Evolutionary conservation across 2,329 filamentous ascomycete species (phyloP).

Genomic region (Fusarium vanettenii): DNA sequence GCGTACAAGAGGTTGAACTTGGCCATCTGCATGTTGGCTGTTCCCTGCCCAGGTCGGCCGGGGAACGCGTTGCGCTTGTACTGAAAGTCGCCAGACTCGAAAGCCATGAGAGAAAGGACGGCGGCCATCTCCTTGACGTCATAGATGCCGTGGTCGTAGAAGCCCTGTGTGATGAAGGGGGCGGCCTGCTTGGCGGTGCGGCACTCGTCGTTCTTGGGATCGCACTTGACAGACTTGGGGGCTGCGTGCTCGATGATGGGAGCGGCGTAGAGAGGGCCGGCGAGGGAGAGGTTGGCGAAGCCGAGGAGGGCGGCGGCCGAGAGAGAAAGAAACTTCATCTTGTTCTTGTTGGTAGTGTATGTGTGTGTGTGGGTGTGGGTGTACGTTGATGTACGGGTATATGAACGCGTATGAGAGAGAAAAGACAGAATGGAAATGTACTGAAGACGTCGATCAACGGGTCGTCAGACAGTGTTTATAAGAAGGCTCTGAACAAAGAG

Average conservation of each 20-base stretch:
- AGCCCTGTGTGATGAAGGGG: slow-evolving; percentile 64
- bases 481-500: not conserved
- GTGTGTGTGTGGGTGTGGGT: not conserved
- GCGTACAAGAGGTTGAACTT: slow-evolving; percentile 61
- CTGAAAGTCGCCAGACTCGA: slow-evolving; percentile 76
- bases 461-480: not conserved
- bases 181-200: slow-evolving; percentile 72
- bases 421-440: not conserved
- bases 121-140: slow-evolving; percentile 73
- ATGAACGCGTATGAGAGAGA: not conserved
- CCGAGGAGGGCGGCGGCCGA: slow-evolving; percentile 25
- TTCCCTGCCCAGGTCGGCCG: slow-evolving; percentile 76
- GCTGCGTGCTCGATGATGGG: slow-evolving; percentile 64
- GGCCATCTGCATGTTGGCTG: slow-evolving; percentile 66
- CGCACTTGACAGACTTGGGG: slow-evolving; percentile 66
- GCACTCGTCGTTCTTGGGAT: slow-evolving; percentile 67
- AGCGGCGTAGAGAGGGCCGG: slow-evolving; percentile 42
- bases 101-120: slow-evolving; percentile 75
- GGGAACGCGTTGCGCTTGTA: slow-evolving; percentile 74
- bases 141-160: slow-evolving; percentile 67
- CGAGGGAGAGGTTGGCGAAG: slow-evolving; percentile 28
- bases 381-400: not conserved
- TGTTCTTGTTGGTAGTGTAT: not conserved
- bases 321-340: slow-evolving; percentile 45
- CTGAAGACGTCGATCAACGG: not conserved